Evolutionary conservation across 306 rosid species (phyloP), one percentile per base, ranked within the genome.

Genomic region (Fagus crenata): DNA sequence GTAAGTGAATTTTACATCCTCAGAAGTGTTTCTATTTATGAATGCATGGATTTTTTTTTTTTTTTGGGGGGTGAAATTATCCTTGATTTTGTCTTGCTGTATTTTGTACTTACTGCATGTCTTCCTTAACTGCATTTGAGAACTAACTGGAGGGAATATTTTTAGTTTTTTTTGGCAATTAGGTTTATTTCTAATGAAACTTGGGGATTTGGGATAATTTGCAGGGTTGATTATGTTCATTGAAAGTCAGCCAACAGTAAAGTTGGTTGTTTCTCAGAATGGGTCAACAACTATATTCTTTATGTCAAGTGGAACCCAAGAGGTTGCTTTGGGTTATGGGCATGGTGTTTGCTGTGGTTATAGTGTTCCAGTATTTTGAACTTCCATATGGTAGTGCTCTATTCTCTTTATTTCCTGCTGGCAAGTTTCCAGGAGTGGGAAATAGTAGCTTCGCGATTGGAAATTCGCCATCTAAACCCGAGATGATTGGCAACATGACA

Each of bases 311-410:
- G 2, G 92, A 87, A 84, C 79, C 88, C 2, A 87, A 54, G 75
- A 89, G 87, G 75, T 77, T 92, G 81, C 70, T 87, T 63, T 79
- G 86, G 87, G 55, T 90, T 1, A 82, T 82, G 51, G 93, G 93
- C 73, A 11, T 89, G 65, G 51, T 86, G 67, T 80, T 90, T 78
- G 86, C 84, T 74, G 49, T 85, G 81, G 69, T 90, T 78, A 75
- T 90, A 37, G 79, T 85, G 3, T 67, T 95, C 60, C 92, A 87
- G 81, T 88, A 74, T 85, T 77, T 89, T 35, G 96, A 92, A 82
- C 89, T 92, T 77, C 95, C 98, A 33, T 85, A 81, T 68, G 75
- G 77, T 49, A 77, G 73, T 81, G 75, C 81, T 35, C 15, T 88
- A 43, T 82, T 86, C 28, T 83, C 94, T 68, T 76, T 92, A 67